These are phyloP conservation scores for Actinomortierella wolfii DNA, from an alignment of 371 early-diverging fungal species.

Conservation along the genomic window DNA sequence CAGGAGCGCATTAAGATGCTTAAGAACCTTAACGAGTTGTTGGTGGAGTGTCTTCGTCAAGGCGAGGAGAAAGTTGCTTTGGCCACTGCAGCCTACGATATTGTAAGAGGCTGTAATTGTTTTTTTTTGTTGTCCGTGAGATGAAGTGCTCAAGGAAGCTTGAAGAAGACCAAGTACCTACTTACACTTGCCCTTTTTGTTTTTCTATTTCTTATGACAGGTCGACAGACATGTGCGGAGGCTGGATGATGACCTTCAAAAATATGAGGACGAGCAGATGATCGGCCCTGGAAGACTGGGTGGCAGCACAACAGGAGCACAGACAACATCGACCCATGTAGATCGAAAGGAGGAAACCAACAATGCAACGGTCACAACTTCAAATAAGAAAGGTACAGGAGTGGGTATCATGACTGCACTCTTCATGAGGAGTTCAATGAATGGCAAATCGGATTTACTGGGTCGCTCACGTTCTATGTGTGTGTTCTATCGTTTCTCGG, in stretches of 20 bases:
- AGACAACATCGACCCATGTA: constrained; percentile 15
- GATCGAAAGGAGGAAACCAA: constrained; percentile 44
- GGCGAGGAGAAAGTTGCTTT: constrained; percentile 92
- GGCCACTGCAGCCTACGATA: constrained; percentile 91
- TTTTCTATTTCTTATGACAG: constrained; percentile 45
- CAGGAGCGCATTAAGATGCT: constrained; percentile 65
- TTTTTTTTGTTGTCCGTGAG: neutral
- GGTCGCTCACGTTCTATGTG: too few relatives aligned
- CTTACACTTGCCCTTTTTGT: neutral
- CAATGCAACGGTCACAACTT: constrained; percentile 13
- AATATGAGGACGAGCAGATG: constrained; percentile 89
- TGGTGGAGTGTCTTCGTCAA: constrained; percentile 79
- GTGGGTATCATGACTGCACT: neutral
- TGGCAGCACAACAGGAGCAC: constrained; percentile 9
- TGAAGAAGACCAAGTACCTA: too few relatives aligned
- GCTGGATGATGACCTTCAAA: constrained; percentile 87
- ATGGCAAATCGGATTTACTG: too few relatives aligned
- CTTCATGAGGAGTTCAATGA: too few relatives aligned
- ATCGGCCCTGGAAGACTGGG: constrained; percentile 60
- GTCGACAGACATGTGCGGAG: constrained; percentile 90
- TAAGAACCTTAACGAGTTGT: constrained; percentile 58
- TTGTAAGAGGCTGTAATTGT: constrained; percentile 55
- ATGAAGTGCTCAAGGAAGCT: too few relatives aligned
- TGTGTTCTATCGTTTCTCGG: neutral
- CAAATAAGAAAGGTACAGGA: constrained; percentile 32